Percentiles rank a stretch among this genome's conserved stretches.
Conservation (phyloP, 371 early-diverging fungal genomes). For the Mortierella sp. region DNA sequence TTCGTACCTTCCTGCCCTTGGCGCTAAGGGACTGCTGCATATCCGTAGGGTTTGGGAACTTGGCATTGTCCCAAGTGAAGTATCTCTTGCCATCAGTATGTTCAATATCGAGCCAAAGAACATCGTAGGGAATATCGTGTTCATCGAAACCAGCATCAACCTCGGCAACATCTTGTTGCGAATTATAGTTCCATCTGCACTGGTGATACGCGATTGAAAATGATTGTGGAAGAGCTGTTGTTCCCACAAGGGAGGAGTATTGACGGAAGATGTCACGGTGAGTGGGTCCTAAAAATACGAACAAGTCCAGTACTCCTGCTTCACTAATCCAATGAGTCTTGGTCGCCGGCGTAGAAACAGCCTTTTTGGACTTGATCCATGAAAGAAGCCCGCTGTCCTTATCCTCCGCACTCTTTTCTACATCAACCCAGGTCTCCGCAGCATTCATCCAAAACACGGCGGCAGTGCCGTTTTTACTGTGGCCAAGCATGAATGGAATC, state of each 20-base stretch:
- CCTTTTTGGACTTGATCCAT: constrained; percentile 50
- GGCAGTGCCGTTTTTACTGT: constrained; percentile 71
- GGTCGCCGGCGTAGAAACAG: constrained; percentile 48
- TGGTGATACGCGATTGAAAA: constrained; percentile 96
- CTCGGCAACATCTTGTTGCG: constrained; percentile 83
- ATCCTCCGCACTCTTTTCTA: constrained; percentile 68
- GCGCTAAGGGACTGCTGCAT: constrained; percentile 85
- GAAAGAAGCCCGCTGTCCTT: constrained; percentile 31
- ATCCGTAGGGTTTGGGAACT: constrained; percentile 89
- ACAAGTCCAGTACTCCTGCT: constrained; percentile 90
- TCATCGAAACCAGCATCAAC: constrained; percentile 88
- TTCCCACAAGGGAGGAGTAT: constrained; percentile 85
- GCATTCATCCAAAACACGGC: constrained; percentile 95
- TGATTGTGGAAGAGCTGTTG: constrained; percentile 86
- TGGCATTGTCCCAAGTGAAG: constrained; percentile 89
- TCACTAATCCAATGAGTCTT: constrained; percentile 96
- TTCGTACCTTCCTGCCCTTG: constrained; percentile 81
- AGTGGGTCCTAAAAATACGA: constrained; percentile 89
- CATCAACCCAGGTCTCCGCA: constrained; percentile 98
- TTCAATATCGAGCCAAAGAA: constrained; percentile 96
- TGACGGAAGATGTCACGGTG: constrained; percentile 79
- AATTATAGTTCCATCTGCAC: constrained; percentile 94
- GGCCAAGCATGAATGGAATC: constrained; percentile 94
- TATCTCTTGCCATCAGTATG: constrained; percentile 93
- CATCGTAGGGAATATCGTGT: constrained; percentile 92